Percentiles rank a stretch among this genome's conserved stretches.
Evolutionary conservation across 192 early-diverging fungal genomes (phyloP).

Genomic region (Podila verticillata): DNA sequence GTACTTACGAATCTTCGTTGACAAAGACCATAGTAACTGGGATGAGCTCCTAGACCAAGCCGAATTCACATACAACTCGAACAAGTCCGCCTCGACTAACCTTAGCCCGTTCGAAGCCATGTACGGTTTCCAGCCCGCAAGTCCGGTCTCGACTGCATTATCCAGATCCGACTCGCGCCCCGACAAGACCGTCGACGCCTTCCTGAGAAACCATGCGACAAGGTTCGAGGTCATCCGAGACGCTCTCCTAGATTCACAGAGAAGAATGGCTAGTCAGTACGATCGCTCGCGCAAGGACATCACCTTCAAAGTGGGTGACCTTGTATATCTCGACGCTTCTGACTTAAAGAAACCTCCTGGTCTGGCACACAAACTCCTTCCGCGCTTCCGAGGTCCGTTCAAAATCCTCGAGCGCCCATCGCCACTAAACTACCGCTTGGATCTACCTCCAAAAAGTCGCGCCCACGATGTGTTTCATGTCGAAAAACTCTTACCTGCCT

Average conservation of each 20-base stretch:
- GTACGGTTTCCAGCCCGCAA: slow-evolving; percentile 29
- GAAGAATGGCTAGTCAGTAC: background rate
- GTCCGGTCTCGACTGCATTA: background rate
- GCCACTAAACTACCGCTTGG: no score
- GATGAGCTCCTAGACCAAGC: slow-evolving; percentile 39
- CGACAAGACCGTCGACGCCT: background rate
- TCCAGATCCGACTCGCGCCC: background rate
- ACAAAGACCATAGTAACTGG: slow-evolving; percentile 57
- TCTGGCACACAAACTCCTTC: background rate
- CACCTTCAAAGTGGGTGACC: background rate
- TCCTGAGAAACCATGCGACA: background rate
- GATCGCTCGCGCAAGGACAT: background rate
- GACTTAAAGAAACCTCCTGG: background rate
- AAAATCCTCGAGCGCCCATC: no score
- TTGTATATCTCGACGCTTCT: background rate
- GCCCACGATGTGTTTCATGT: no score
- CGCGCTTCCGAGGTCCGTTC: background rate
- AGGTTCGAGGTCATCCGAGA: background rate
- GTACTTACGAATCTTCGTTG: slow-evolving; percentile 33
- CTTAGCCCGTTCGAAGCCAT: slow-evolving; percentile 37
- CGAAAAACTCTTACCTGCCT: no score
- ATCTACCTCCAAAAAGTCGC: no score
- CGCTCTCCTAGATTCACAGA: no score
- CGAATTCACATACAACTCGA: slow-evolving; percentile 62
- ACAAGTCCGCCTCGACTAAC: slow-evolving; percentile 16